Base-by-base conservation (phyloP, 2,329 filamentous ascomycete species). In the Drechmeria coniospora region DNA sequence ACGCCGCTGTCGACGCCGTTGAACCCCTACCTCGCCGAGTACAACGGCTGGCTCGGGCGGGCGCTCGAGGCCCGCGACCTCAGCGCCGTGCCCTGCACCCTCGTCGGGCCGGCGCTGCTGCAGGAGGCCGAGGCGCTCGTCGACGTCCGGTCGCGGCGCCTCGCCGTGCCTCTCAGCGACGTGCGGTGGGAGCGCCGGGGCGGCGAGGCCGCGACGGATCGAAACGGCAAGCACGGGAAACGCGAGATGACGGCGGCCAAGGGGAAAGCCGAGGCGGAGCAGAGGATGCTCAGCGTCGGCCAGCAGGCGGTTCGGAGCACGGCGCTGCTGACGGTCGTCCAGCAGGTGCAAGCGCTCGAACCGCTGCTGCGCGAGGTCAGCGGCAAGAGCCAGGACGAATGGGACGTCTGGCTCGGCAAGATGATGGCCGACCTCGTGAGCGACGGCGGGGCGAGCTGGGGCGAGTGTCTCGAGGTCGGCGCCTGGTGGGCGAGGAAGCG, bases 381-480 rank as follows among this genome's bases (percentile, higher is more conserved):
- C 44, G 79, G 78, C 10, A 92, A 92, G 61, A 82, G 78, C 43
- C 73, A 80, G 45, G 83, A 92, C 40, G 86, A 94, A 55, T 94
- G 84, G 84, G 80, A 92, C 49, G 63, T 73, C 23, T 94, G 86
- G 86, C 73, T 80, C 56, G 74, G 76, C 22, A 81, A 77, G 51
- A 81, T 93, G 78, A 87, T 83, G 66, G 69, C 71, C 25, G 79
- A 90, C 51, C 54, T 94, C 44, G 65, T 92, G 45, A 74, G 78
- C 48, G 77, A 87, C 34, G 75, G 74, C 30, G 80, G 81, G 13
- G 76, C 80, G 12, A 74, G 70, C 26, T 84, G 74, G 59, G 84
- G 86, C 26, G 86, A 94, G 52, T 92, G 83, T 51, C 57, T 94
- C 13, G 82, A 72, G 43, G 73, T 84, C 37, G 81, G 87, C 21